A percentile compares a stretch with the other conserved stretches of the same genome.
Conservation (phyloP, 2,329 filamentous ascomycete species). For the Aureobasidium namibiae region DNA sequence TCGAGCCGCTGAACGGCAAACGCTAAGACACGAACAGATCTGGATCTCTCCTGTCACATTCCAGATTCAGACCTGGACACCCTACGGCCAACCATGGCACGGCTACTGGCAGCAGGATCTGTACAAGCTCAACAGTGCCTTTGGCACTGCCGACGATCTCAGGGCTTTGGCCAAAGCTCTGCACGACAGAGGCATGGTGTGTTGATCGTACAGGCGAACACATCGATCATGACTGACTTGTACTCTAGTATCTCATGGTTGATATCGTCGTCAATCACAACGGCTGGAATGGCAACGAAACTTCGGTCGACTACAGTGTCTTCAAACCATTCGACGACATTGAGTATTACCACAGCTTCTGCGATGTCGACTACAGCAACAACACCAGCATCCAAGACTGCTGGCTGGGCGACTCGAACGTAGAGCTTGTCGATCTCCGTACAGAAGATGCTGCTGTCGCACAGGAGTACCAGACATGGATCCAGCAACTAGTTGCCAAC, state of each 20-base stretch:
- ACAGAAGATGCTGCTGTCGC: conserved; percentile 46
- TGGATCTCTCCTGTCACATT: conserved; percentile 51
- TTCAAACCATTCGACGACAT: conserved; percentile 34
- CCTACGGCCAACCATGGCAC: conserved; percentile 41
- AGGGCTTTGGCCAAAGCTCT: conserved; percentile 26
- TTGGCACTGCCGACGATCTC: conserved; percentile 30
- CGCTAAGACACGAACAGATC: conserved; percentile 19
- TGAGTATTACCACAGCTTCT: conserved; percentile 46
- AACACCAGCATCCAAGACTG: conserved; percentile 35
- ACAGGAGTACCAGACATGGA: conserved; percentile 50
- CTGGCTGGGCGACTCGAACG: conserved; percentile 46
- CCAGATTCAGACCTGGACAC: conserved; percentile 31
- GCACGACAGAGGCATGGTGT: conserved; percentile 30
- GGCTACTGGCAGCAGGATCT: conserved; percentile 49
- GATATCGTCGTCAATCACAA: conserved; percentile 32
- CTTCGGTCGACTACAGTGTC: conserved; percentile 24
- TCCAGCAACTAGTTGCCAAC: conserved; percentile 47
- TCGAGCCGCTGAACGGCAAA: neutral
- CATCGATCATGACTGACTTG: neutral
- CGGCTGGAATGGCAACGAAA: conserved; percentile 24
- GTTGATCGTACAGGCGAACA: neutral
- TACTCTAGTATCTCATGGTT: conserved; percentile 29
- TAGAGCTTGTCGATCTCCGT: conserved; percentile 55
- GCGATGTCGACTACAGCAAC: conserved; percentile 48
- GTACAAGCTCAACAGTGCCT: conserved; percentile 31